Evolutionary conservation across 73 alveolate genomes (phyloP).

Genomic region (Paraurostyla sp.): DNA sequence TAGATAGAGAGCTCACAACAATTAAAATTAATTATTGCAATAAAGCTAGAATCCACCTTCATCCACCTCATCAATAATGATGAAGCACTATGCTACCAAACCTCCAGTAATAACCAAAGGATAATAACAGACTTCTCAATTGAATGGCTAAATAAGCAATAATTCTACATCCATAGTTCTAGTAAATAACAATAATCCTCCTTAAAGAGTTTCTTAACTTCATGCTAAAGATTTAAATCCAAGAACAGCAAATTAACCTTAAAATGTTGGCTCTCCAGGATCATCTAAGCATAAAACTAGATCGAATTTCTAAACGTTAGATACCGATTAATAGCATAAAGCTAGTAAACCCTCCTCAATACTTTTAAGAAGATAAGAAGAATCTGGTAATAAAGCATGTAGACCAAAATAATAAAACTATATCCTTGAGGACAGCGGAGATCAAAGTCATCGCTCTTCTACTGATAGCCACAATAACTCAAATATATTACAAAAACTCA

Average conservation of each 20-base stretch:
- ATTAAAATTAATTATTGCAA: no score
- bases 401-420: neutral
- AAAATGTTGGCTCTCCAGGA: slow-evolving; percentile 9
- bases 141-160: neutral
- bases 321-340: neutral
- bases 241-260: neutral
- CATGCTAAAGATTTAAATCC: neutral
- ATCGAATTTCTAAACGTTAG: no score
- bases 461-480: slow-evolving; percentile 22
- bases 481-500: neutral
- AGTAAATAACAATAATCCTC: neutral
- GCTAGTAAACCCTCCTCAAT: neutral
- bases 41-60: neutral
- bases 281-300: no score
- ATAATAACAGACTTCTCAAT: neutral
- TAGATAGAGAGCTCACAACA: neutral
- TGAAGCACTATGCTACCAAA: slow-evolving; percentile 10
- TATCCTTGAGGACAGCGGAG: neutral
- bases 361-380: neutral
- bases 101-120: slow-evolving; percentile 23
- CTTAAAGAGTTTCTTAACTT: neutral
- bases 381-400: neutral
- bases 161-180: neutral
- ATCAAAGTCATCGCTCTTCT: slow-evolving; percentile 4
- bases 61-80: neutral